A percentile compares a stretch with the other conserved stretches of the same genome.
phyloP scores from a whole-genome alignment of 75 land plant species.

The Larix kaempferi region DNA sequence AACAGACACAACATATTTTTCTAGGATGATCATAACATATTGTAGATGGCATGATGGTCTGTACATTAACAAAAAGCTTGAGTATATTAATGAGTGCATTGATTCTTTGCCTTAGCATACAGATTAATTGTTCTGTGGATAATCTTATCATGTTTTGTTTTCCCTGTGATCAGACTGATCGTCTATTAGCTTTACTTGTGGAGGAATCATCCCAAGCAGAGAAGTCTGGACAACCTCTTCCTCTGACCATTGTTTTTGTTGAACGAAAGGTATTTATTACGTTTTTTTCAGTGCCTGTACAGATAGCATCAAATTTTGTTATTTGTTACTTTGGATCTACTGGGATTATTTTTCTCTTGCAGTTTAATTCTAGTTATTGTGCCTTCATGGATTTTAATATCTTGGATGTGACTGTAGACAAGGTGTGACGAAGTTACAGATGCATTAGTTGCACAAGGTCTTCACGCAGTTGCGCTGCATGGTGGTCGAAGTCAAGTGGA shows the following conservation, averaged over 20 bases:
- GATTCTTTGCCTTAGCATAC: background rate
- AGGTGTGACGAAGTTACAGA: constrained; percentile 77
- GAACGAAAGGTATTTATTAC: constrained; percentile 55
- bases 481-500: constrained; percentile 79
- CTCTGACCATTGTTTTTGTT: constrained; percentile 76
- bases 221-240: constrained; percentile 42
- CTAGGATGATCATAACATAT: too few relatives aligned
- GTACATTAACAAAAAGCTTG: too few relatives aligned
- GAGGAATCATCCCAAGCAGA: constrained; percentile 62
- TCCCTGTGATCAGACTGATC: constrained; percentile 38
- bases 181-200: constrained; percentile 60
- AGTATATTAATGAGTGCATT: background rate
- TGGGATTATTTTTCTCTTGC: constrained; percentile 2
- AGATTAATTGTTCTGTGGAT: background rate
- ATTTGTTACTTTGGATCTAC: background rate
- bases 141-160: background rate
- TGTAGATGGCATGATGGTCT: too few relatives aligned
- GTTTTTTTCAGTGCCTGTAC: background rate
- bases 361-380: background rate
- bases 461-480: constrained; percentile 75
- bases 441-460: constrained; percentile 69
- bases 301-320: background rate
- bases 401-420: constrained; percentile 30
- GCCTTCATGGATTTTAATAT: background rate
- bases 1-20: too few relatives aligned